A percentile compares a stretch with the other conserved stretches of the same genome.
Conservation (phyloP, 352 stramenopile genomes). For the Phytophthora ohioensis region DNA sequence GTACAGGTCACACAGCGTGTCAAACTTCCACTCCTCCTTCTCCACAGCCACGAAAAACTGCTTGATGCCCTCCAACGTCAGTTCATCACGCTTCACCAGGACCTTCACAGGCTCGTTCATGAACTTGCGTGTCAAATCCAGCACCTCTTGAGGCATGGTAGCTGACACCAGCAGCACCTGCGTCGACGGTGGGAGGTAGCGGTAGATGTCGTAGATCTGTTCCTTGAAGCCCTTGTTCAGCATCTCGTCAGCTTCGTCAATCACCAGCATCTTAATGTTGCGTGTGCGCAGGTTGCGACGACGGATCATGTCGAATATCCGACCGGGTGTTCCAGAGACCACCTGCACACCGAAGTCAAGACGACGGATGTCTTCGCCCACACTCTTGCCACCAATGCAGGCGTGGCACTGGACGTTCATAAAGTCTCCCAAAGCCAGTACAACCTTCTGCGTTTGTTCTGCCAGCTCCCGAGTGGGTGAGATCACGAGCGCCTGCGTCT, state of each 20-base stretch:
- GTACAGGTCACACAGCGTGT: slow-evolving; percentile 98
- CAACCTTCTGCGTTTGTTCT: slow-evolving; percentile 97
- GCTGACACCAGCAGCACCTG: slow-evolving; percentile 96
- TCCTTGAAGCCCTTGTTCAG: slow-evolving; percentile 98
- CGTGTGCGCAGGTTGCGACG: slow-evolving; percentile 91
- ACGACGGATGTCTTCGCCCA: slow-evolving; percentile 95
- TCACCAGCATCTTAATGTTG: slow-evolving; percentile 96
- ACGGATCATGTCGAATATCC: slow-evolving; percentile 98
- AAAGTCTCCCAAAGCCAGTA: slow-evolving; percentile 96
- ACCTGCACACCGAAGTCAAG: slow-evolving; percentile 96
- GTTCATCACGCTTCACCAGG: slow-evolving; percentile 97
- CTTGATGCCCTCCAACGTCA: slow-evolving; percentile 98
- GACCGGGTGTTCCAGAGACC: slow-evolving; percentile 96
- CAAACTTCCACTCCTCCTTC: slow-evolving; percentile 99
- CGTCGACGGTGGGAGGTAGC: slow-evolving; percentile 90
- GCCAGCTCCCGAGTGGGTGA: slow-evolving; percentile 97
- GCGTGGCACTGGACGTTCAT: slow-evolving; percentile 98
- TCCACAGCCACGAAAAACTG: slow-evolving; percentile 99
- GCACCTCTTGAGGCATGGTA: slow-evolving; percentile 94
- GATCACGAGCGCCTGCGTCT: slow-evolving; percentile 96
- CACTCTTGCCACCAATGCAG: slow-evolving; percentile 96
- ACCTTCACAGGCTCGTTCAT: slow-evolving; percentile 98
- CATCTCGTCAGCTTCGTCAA: slow-evolving; percentile 99
- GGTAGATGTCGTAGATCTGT: slow-evolving; percentile 99
- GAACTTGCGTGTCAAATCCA: slow-evolving; percentile 97